Evolutionary conservation across 805 yeast species (phyloP).

Genomic region (Debaryomyces castellii): DNA sequence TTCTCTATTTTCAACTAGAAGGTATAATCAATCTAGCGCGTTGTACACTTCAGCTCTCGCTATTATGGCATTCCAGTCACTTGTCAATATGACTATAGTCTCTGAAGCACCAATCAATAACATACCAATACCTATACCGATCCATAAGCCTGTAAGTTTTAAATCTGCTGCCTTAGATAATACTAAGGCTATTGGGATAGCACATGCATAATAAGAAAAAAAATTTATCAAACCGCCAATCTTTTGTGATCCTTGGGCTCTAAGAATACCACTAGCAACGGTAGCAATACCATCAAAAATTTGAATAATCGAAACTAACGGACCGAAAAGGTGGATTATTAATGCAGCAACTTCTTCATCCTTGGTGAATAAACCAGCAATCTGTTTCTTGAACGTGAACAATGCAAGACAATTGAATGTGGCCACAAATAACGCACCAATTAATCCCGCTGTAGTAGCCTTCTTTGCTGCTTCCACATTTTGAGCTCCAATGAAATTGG

Average conservation of each 20-base stretch:
- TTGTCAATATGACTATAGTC: conserved; percentile 42
- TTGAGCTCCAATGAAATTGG: conserved; percentile 45
- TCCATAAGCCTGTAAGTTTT: conserved; percentile 68
- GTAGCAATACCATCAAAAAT: conserved; percentile 69
- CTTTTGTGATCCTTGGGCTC: conserved; percentile 76
- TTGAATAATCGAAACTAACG: conserved; percentile 64
- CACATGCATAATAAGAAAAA: conserved; percentile 67
- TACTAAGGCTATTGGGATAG: conserved; percentile 63
- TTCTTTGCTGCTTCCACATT: conserved; percentile 36
- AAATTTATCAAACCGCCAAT: conserved; percentile 72
- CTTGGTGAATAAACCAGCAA: conserved; percentile 59
- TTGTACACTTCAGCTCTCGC: conserved; percentile 25
- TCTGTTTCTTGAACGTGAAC: conserved; percentile 43
- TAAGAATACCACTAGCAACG: conserved; percentile 67
- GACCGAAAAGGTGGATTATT: conserved; percentile 54
- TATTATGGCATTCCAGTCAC: conserved; percentile 53
- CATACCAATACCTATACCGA: conserved; percentile 69
- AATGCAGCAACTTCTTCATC: conserved; percentile 57
- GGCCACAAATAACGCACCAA: conserved; percentile 29
- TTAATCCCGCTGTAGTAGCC: conserved; percentile 33
- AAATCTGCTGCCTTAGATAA: conserved; percentile 48
- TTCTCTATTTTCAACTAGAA: too few relatives aligned
- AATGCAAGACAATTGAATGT: conserved; percentile 44
- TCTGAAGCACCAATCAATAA: conserved; percentile 52
- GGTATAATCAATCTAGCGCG: not conserved